Evolutionary conservation across 2,329 filamentous ascomycete genomes (phyloP).

Genomic region (Fusarium stilboides): DNA sequence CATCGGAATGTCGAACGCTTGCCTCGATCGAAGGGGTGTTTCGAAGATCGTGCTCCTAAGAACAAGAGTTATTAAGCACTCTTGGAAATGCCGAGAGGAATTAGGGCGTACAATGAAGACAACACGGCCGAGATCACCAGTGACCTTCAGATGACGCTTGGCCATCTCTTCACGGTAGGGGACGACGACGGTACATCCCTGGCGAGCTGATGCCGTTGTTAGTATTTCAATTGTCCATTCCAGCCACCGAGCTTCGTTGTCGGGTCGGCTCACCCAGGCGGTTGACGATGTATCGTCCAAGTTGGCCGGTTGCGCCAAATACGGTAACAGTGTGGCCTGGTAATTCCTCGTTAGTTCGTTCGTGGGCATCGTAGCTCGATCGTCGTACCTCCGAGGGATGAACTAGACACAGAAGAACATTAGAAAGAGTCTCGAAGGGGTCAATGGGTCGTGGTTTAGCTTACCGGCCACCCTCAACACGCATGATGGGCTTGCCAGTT

Average conservation of each 20-base stretch:
- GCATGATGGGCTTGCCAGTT: conserved; percentile 95
- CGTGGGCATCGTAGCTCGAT: conserved; percentile 26
- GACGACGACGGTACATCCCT: conserved; percentile 94
- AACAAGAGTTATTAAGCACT: conserved; percentile 36
- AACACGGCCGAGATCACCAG: conserved; percentile 93
- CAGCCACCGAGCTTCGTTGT: not conserved
- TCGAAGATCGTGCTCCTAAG: conserved; percentile 90
- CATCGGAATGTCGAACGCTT: conserved; percentile 95
- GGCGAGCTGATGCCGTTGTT: conserved; percentile 73
- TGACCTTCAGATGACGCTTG: conserved; percentile 95
- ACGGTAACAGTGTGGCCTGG: conserved; percentile 95
- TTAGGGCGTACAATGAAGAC: conserved; percentile 79
- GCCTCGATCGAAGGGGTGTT: conserved; percentile 98
- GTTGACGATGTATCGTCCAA: conserved; percentile 98
- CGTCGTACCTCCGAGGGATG: conserved; percentile 84
- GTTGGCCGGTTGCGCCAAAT: conserved; percentile 95
- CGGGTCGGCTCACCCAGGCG: conserved; percentile 74
- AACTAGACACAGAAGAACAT: conserved; percentile 68
- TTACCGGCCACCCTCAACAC: conserved; percentile 90
- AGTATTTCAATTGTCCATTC: conserved; percentile 32
- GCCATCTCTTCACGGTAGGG: conserved; percentile 98
- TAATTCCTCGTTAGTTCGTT: conserved; percentile 51
- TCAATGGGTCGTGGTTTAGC: conserved; percentile 53
- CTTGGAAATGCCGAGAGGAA: not conserved
- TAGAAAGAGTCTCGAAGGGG: conserved; percentile 42